These are phyloP conservation scores for Rhizophora apiculata DNA, from an alignment of 345 rosid species.

Conservation along the genomic window DNA sequence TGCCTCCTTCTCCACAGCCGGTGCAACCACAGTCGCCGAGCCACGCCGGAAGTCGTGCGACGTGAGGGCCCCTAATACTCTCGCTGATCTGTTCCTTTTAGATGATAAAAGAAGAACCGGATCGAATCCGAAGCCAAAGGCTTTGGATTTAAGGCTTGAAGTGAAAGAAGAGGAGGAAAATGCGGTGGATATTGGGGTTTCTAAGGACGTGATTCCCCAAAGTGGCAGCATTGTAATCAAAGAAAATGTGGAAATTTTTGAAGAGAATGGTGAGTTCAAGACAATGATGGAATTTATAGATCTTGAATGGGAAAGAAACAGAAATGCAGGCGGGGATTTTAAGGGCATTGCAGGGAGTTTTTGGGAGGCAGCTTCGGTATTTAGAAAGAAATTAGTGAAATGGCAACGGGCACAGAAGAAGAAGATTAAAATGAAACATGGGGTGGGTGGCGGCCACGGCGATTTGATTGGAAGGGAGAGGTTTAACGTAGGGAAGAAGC, in stretches of 20 bases:
- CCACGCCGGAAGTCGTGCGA: slow-evolving; percentile 61
- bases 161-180: slow-evolving; percentile 24
- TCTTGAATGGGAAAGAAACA: slow-evolving; percentile 50
- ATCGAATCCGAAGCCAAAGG: slow-evolving; percentile 20
- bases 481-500: slow-evolving; percentile 10
- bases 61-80: slow-evolving; percentile 36
- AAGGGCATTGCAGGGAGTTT: slow-evolving; percentile 23
- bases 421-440: slow-evolving; percentile 7
- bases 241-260: slow-evolving; percentile 20
- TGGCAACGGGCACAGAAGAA: slow-evolving; percentile 42
- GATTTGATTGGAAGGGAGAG: not conserved
- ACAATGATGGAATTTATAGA: slow-evolving; percentile 68
- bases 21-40: slow-evolving; percentile 22
- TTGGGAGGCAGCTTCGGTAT: slow-evolving; percentile 49
- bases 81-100: slow-evolving; percentile 40
- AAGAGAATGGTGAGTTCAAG: slow-evolving; percentile 43
- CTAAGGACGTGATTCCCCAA: slow-evolving; percentile 1
- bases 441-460: not conserved
- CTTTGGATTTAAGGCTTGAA: slow-evolving; percentile 12
- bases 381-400: slow-evolving; percentile 51
- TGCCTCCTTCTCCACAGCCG: slow-evolving; percentile 10
- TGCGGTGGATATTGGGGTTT: slow-evolving; percentile 20
- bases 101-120: slow-evolving; percentile 29
- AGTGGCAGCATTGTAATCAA: slow-evolving; percentile 6
- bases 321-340: slow-evolving; percentile 20